These are phyloP conservation scores for Grammothele lineata DNA, from an alignment of 768 basidiomycete species.

Conservation along the genomic window DNA sequence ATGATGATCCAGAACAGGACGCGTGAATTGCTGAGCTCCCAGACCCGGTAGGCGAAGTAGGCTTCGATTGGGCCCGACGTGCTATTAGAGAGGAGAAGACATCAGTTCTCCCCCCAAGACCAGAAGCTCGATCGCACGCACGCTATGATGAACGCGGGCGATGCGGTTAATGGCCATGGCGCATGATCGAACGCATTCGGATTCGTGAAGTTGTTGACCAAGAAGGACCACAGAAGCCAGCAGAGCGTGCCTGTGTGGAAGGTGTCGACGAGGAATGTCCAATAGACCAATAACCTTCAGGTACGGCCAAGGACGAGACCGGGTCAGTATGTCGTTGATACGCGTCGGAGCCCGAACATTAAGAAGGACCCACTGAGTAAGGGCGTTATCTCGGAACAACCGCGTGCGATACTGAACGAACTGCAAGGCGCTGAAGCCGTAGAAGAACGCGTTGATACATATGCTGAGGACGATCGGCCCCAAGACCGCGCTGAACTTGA, in stretches of 20 bases:
- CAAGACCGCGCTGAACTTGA: neutral
- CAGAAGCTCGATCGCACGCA: neutral
- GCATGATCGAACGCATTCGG: neutral
- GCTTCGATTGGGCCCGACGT: neutral
- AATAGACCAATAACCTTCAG: neutral
- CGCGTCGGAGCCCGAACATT: neutral
- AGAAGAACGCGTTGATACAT: slow-evolving; percentile 1
- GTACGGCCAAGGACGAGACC: no score
- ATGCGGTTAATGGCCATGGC: slow-evolving; percentile 2
- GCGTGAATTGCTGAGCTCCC: neutral
- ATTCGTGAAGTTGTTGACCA: slow-evolving; percentile 2
- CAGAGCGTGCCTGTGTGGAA: neutral
- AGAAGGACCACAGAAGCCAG: neutral
- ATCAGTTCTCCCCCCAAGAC: no score
- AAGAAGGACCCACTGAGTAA: neutral
- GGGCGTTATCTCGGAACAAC: neutral
- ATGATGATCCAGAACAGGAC: neutral
- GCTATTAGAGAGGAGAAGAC: neutral
- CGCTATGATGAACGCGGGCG: neutral
- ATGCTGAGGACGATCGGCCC: neutral
- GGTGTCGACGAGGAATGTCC: slow-evolving; percentile 3
- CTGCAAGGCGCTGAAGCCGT: slow-evolving; percentile 3
- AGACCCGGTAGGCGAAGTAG: slow-evolving; percentile 1
- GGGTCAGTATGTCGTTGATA: neutral
- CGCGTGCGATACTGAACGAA: slow-evolving; percentile 2